These are phyloP conservation scores for Orychophragmus violaceus DNA, from an alignment of 345 rosid genomes.

Conservation along the genomic window DNA sequence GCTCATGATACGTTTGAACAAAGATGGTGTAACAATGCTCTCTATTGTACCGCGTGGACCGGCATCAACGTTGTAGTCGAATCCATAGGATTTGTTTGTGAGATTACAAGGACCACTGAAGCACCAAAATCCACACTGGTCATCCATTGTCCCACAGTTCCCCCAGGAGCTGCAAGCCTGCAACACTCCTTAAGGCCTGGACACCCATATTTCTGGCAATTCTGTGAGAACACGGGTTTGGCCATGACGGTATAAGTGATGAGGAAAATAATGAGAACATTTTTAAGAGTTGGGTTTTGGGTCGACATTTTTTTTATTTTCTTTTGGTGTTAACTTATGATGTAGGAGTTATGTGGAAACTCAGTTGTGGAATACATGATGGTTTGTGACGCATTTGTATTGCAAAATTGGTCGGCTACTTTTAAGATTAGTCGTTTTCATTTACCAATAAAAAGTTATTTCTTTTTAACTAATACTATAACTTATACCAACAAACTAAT, in stretches of 20 bases:
- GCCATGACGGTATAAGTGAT: background rate
- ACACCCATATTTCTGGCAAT: slow-evolving; percentile 7
- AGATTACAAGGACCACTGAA: slow-evolving; percentile 11
- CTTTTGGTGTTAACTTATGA: background rate
- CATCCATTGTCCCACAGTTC: slow-evolving; percentile 4
- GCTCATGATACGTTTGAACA: slow-evolving; percentile 35
- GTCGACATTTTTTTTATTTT: background rate
- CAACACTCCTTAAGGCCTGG: slow-evolving; percentile 10
- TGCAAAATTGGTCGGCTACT: background rate
- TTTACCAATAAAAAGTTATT: background rate
- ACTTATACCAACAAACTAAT: background rate
- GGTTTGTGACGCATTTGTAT: background rate
- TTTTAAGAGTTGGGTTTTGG: background rate
- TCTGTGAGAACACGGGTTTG: slow-evolving; percentile 1
- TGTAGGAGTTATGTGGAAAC: background rate
- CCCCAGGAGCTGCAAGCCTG: slow-evolving; percentile 15
- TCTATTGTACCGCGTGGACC: slow-evolving; percentile 22
- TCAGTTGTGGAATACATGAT: background rate
- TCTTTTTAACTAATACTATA: background rate
- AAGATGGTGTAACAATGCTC: slow-evolving; percentile 31
- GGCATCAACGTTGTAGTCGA: background rate
- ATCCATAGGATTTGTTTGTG: slow-evolving; percentile 8
- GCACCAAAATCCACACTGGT: slow-evolving; percentile 23
- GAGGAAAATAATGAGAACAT: background rate
- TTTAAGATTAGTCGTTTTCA: background rate